Evolutionary conservation across 306 rosid genomes (phyloP).

Genomic region (Sesbania bispinosa): DNA sequence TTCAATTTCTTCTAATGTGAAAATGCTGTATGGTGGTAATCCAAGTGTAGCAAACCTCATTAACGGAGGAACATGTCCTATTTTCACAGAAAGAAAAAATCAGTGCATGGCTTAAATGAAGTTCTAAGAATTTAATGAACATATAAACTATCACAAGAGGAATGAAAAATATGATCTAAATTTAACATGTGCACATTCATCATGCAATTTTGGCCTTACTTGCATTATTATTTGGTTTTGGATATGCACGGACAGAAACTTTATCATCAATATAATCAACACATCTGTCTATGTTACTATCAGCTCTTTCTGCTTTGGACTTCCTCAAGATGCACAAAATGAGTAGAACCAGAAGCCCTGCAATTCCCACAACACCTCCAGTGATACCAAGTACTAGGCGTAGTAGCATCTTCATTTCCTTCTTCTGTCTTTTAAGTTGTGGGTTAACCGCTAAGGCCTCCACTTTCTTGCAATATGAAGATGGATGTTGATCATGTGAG

Average conservation of each 20-base stretch:
- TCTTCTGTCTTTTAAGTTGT: conserved; percentile 17
- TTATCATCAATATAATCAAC: too few species aligned
- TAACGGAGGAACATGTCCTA: conserved; percentile 57
- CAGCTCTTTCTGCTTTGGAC: conserved; percentile 28
- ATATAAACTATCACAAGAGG: not conserved
- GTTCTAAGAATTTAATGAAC: not conserved
- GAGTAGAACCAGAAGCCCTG: conserved; percentile 45
- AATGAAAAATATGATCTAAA: not conserved
- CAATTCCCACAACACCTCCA: conserved; percentile 54
- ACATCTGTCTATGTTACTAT: conserved; percentile 36
- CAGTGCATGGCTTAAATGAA: not conserved
- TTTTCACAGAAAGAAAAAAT: not conserved
- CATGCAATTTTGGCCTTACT: conserved; percentile 56
- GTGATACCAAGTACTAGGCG: conserved; percentile 58
- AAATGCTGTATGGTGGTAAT: conserved; percentile 54
- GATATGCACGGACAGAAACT: too few species aligned
- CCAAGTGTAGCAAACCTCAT: conserved; percentile 50
- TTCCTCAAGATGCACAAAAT: conserved; percentile 50
- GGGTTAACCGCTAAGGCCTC: conserved; percentile 82
- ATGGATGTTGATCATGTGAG: conserved; percentile 47
- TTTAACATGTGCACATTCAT: not conserved
- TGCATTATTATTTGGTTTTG: conserved; percentile 45
- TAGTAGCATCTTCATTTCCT: conserved; percentile 39
- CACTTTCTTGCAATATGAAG: conserved; percentile 64
- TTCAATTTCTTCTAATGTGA: conserved; percentile 79